Percentiles rank a stretch among this genome's conserved stretches.
phyloP scores from a whole-genome alignment of 2,329 filamentous ascomycete genomes.

The Fusarium torreyae region DNA sequence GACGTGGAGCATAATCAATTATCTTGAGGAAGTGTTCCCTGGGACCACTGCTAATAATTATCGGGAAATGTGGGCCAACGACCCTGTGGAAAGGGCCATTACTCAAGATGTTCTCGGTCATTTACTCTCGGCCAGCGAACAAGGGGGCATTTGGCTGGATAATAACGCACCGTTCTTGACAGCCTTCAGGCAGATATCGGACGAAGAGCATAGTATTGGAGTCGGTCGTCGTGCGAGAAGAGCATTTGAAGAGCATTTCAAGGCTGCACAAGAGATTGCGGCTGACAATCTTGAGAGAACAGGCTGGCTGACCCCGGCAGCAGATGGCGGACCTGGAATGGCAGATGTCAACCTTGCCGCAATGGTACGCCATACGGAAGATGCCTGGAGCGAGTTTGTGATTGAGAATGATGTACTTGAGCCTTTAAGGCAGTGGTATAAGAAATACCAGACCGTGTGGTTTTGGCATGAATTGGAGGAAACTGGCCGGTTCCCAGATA shows the following conservation, averaged over 20 bases:
- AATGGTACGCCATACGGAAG: slow-evolving; percentile 5
- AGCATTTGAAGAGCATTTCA: not conserved
- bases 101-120: not conserved
- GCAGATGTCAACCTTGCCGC: slow-evolving; percentile 8
- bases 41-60: rapidly evolving
- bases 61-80: not conserved
- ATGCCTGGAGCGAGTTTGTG: slow-evolving; percentile 6
- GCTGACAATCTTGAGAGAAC: not conserved
- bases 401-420: not conserved
- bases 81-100: not conserved
- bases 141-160: not conserved
- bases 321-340: slow-evolving; percentile 2
- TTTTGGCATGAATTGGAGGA: slow-evolving; percentile 7
- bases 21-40: not conserved
- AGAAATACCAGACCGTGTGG: not conserved
- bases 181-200: not conserved
- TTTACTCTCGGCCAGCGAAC: not conserved
- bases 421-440: slow-evolving; percentile 8
- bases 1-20: not conserved
- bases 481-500: not conserved
- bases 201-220: not conserved
- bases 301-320: slow-evolving; percentile 3
- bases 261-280: not conserved
- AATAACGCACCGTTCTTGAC: slow-evolving; percentile 5
- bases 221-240: not conserved